phyloP scores from a whole-genome alignment of 495 filamentous ascomycete genomes.

The Sordaria brevicollis region DNA sequence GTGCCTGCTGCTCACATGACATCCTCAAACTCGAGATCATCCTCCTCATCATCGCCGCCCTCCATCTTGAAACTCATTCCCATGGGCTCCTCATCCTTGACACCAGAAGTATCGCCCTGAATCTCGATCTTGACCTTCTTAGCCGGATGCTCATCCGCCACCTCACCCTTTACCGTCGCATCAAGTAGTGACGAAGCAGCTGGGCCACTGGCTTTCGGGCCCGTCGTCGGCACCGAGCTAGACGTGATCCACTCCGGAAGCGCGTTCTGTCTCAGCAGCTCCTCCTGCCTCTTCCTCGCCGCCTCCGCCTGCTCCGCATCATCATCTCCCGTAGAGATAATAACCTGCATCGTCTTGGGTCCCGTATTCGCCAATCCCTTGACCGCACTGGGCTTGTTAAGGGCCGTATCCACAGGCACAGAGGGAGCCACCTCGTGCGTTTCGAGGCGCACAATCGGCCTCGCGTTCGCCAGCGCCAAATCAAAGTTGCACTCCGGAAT shows the following conservation, averaged over 20 bases:
- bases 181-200: conserved; percentile 15
- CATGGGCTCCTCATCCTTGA: conserved; percentile 27
- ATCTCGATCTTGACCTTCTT: conserved; percentile 48
- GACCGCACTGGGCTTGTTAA: conserved; percentile 52
- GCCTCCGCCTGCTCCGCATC: conserved; percentile 60
- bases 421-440: conserved; percentile 50
- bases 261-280: conserved; percentile 69
- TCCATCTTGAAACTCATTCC: conserved; percentile 45
- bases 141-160: conserved; percentile 29
- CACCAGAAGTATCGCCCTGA: conserved; percentile 29
- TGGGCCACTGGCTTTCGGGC: conserved; percentile 2
- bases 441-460: conserved; percentile 50
- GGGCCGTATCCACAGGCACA: conserved; percentile 33
- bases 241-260: conserved; percentile 85
- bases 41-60: conserved; percentile 39
- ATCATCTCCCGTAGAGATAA: conserved; percentile 62
- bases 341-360: conserved; percentile 64
- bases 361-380: conserved; percentile 58
- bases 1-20: conserved; percentile 27
- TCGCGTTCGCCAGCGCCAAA: conserved; percentile 50
- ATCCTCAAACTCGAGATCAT: conserved; percentile 59
- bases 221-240: conserved; percentile 55
- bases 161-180: neutral
- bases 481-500: conserved; percentile 87
- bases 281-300: conserved; percentile 61